Percentiles rank a stretch among this genome's conserved stretches.
phyloP scores from a whole-genome alignment of 345 rosid genomes.

The Salix exigua region DNA sequence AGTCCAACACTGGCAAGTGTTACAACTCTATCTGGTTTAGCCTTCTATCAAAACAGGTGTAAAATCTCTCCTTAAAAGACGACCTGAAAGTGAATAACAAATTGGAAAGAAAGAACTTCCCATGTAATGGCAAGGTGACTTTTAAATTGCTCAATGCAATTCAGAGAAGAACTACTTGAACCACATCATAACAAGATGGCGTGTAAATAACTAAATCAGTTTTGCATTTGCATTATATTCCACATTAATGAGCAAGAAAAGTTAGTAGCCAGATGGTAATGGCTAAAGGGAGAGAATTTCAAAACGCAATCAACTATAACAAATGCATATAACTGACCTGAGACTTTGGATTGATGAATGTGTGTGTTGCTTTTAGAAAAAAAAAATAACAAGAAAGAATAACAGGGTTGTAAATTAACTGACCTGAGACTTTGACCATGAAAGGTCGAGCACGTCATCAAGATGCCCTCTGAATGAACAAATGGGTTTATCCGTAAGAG shows the following conservation, averaged over 20 bases:
- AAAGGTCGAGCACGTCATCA: slow-evolving; percentile 87
- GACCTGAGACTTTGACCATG: slow-evolving; percentile 99
- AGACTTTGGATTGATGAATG: background rate
- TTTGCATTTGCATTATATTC: background rate
- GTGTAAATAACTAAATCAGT: background rate
- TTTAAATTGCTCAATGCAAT: background rate
- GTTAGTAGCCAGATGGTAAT: background rate
- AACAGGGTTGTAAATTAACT: slow-evolving; percentile 16
- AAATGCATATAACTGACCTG: no score
- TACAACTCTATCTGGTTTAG: background rate
- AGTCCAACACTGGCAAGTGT: background rate
- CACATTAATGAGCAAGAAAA: background rate
- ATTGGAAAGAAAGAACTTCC: background rate
- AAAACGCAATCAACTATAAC: background rate
- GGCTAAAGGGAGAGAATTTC: background rate
- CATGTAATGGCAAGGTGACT: background rate
- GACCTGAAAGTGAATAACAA: background rate
- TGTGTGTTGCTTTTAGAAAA: background rate
- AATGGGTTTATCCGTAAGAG: slow-evolving; percentile 76
- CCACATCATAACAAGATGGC: background rate
- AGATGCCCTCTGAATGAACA: slow-evolving; percentile 83
- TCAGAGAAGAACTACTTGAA: background rate
- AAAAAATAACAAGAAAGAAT: background rate
- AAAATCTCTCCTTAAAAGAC: background rate
- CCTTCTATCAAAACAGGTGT: background rate